Percentiles rank a stretch among this genome's conserved stretches.
Evolutionary conservation across 257 asterid genomes (phyloP).

Genomic region (Plantago elongata): DNA sequence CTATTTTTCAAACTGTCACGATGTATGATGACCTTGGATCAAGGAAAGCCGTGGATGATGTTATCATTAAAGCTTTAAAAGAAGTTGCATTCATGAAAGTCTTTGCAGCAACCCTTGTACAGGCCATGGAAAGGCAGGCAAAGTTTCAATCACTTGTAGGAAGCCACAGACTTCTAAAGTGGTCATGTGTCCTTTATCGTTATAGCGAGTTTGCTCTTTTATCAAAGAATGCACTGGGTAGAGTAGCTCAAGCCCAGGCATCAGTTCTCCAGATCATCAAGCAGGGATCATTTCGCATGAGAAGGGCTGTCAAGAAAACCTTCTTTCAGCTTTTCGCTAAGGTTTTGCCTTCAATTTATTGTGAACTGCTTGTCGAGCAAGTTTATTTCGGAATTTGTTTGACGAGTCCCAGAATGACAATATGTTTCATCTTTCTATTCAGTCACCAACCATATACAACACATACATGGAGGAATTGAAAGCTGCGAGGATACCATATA

Average conservation of each 20-base stretch:
- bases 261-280: constrained; percentile 54
- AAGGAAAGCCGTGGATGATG: constrained; percentile 77
- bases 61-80: constrained; percentile 53
- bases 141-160: constrained; percentile 59
- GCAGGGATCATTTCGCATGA: constrained; percentile 66
- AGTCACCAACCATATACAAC: constrained; percentile 64
- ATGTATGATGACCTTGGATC: constrained; percentile 79
- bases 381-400: constrained; percentile 18
- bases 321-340: constrained; percentile 57
- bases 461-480: constrained; percentile 72
- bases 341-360: constrained; percentile 39
- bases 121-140: constrained; percentile 83
- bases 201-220: constrained; percentile 62
- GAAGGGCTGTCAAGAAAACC: constrained; percentile 61
- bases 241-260: constrained; percentile 82
- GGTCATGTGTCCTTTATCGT: constrained; percentile 79
- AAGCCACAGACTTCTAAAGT: constrained; percentile 70
- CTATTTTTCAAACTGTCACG: constrained; percentile 60
- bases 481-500: constrained; percentile 68
- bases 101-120: constrained; percentile 91
- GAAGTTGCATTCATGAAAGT: constrained; percentile 61
- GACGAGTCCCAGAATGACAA: constrained; percentile 2
- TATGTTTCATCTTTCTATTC: constrained; percentile 25
- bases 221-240: constrained; percentile 73
- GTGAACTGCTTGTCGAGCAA: constrained; percentile 3